Evolutionary conservation across 1,284 basidiomycete species (phyloP), one percentile per base, ranked within the genome.

Genomic region (Uromyces viciae-fabae): DNA sequence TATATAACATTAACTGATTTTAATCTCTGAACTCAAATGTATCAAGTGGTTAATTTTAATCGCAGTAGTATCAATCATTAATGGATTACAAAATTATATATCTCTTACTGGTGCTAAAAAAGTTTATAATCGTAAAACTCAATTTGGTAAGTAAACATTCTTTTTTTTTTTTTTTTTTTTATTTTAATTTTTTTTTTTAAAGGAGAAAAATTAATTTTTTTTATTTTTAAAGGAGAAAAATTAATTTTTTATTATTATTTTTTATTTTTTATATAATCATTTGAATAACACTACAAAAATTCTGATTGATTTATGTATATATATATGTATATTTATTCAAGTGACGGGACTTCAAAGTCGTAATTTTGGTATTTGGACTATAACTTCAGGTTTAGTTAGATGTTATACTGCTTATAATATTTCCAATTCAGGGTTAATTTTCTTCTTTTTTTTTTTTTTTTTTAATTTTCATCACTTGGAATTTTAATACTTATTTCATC

Each of bases 391-490:
- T 19, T 87, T 92, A 36, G 90, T 97, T 68, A 90, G 95, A 36
- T 87, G 89, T 68, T 94, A 94, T 84, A 92, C 93, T 15, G 93
- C 95, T 8, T 96, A 94, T 87, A 89, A 97, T 85, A 92, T 97
- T 83, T 88, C 91, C 77, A 88, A 90, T 84, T 92, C 92, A 87
- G 87, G 88, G 94, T 94, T n/a, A n/a, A n/a, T n/a, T n/a, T n/a
- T n/a, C n/a, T n/a, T n/a, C 64, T 74, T 43, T 49, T 42, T 38
- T 68, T 74, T 78, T 5, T 75, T 33, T 43, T 49, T 19, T 38
- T n/a, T n/a, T n/a, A n/a, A n/a, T n/a, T n/a, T n/a, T n/a, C n/a
- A n/a, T n/a, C n/a, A n/a, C n/a, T n/a, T n/a, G n/a, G n/a, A n/a
- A n/a, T n/a, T n/a, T n/a, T n/a, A n/a, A n/a, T n/a, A n/a, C n/a